Evolutionary conservation across 345 rosid genomes (phyloP), one percentile per base, ranked within the genome.

Genomic region (Boechera retrofracta): DNA sequence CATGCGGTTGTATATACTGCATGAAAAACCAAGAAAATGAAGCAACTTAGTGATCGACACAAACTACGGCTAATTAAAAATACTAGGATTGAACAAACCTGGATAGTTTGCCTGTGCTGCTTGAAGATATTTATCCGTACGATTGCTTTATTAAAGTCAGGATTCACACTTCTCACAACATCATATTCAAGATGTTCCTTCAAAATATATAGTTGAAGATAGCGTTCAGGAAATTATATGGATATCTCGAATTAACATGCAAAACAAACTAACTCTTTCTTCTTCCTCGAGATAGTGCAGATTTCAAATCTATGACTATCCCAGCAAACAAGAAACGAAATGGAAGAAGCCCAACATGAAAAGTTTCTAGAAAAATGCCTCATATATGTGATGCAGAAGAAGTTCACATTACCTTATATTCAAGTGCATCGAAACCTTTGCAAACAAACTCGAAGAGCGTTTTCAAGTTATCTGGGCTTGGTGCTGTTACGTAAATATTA

Each of bases 1-100:
- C 98, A 85, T 91, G 93, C 15, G 99, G 99, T 74, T 86, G 89
- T 79, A 93, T 89, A 83, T 93, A 95, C 98, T 93, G 89, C 85
- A 85, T 61, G 16, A 51, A 39, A 54, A 31, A 68, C 21, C 38
- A 76, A 73, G 64, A 52, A 77, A 29, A 48, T 18, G 18, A 31
- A 77, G 49, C 53, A 33, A 64, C 13, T 69, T 56, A 59, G 24
- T 64, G 18, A 24, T 61, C 18, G 47, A 78, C 24, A 42, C 45
- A n/a, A 59, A 57, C n/a, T 9, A 72, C 15, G 57, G 49, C 44
- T 87, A n/a, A 28, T 36, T 31, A 88, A 83, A 84, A 81, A 89
- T 87, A 84, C 80, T 87, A 55, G 91, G 89, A 89, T 82, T 85
- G 61, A 88, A 81, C 82, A 62, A 45, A 94, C 98, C 96, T 92